Evolutionary conservation across 1,284 basidiomycete species (phyloP).

Genomic region (Veloboletus limbatus): DNA sequence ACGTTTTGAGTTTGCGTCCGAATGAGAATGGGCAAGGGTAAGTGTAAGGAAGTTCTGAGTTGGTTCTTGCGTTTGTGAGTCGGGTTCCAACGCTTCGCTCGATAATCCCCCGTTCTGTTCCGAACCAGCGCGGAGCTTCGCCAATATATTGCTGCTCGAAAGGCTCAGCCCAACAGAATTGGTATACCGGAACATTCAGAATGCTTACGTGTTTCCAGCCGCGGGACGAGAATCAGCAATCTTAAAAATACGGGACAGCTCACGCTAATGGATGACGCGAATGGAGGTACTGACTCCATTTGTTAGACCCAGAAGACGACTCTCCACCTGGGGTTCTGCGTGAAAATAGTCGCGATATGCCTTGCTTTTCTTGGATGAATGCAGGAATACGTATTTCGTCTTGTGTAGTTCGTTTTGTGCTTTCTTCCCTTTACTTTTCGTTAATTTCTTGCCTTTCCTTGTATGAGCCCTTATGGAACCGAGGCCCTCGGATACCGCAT

Average conservation of each 20-base stretch:
- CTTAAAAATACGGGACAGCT: slow-evolving; percentile 9
- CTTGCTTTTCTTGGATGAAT: slow-evolving; percentile 40
- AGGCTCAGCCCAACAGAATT: background rate
- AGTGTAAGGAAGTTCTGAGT: slow-evolving; percentile 35
- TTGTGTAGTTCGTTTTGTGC: slow-evolving; percentile 54
- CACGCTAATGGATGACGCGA: background rate
- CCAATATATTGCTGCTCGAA: slow-evolving; percentile 4
- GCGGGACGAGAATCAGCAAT: slow-evolving; percentile 9
- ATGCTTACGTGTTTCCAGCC: slow-evolving; percentile 31
- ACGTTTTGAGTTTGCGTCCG: slow-evolving; percentile 30
- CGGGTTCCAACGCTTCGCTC: slow-evolving; percentile 11
- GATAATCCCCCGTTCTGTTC: slow-evolving; percentile 1
- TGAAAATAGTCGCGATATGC: slow-evolving; percentile 68
- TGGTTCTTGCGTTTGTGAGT: slow-evolving; percentile 54
- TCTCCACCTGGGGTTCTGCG: slow-evolving; percentile 56
- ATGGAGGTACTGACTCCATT: slow-evolving; percentile 45
- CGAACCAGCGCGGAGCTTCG: background rate
- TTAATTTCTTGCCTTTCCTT: slow-evolving; percentile 41
- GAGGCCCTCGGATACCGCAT: slow-evolving; percentile 47
- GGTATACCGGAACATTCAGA: background rate
- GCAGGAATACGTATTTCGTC: slow-evolving; percentile 55
- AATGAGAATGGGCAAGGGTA: slow-evolving; percentile 10
- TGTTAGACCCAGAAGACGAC: slow-evolving; percentile 53
- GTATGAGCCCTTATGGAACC: slow-evolving; percentile 44
- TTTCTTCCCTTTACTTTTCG: slow-evolving; percentile 45